Percentiles rank a stretch among this genome's conserved stretches.
phyloP scores from a whole-genome alignment of 192 early-diverging fungal species.

The Funneliformis geosporum region DNA sequence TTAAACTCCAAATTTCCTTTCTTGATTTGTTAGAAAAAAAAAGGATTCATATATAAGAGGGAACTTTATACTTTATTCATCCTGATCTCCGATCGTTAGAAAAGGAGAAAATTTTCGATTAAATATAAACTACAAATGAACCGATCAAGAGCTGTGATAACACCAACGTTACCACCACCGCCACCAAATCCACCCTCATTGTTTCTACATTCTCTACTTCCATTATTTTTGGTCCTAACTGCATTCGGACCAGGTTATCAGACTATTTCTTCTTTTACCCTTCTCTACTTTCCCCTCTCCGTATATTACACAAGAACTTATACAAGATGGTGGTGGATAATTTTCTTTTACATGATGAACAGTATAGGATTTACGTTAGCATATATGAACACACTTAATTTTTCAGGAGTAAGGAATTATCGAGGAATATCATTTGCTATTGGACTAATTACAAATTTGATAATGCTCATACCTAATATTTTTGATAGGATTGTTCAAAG shows the following conservation, averaged over 20 bases:
- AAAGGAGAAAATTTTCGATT: no score
- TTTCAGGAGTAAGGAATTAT: not conserved
- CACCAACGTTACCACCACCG: not conserved
- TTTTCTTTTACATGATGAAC: not conserved
- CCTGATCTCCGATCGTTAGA: no score
- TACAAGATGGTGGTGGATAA: slow-evolving; percentile 1
- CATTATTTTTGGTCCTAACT: not conserved
- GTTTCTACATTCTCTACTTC: not conserved
- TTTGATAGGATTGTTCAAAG: not conserved
- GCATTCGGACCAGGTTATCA: slow-evolving; percentile 14
- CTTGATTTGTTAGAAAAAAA: no score
- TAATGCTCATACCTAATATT: not conserved
- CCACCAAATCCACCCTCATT: not conserved
- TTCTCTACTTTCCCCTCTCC: not conserved
- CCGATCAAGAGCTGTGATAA: not conserved
- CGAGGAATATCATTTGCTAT: not conserved
- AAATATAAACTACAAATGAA: not conserved
- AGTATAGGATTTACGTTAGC: slow-evolving; percentile 7
- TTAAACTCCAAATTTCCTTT: no score
- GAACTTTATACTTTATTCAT: no score
- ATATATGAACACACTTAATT: not conserved
- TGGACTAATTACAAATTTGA: not conserved
- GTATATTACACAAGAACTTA: slow-evolving; percentile 8
- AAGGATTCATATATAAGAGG: no score
- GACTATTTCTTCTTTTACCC: slow-evolving; percentile 5